Evolutionary conservation across 495 filamentous ascomycete species (phyloP), one percentile per base, ranked within the genome.

Genomic region (Annulohypoxylon maeteangense): DNA sequence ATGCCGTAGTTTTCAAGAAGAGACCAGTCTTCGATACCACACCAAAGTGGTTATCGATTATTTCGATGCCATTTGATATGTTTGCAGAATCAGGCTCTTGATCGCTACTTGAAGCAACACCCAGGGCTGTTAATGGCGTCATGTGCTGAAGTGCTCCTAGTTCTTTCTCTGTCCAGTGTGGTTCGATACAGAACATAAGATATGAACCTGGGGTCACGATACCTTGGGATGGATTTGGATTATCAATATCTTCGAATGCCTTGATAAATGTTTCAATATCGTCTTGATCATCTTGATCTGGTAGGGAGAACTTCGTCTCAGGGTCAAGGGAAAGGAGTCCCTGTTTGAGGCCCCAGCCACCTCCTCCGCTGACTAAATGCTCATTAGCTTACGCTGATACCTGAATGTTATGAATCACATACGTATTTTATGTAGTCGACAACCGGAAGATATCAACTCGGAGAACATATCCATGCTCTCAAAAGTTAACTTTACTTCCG

Each of bases 301-400:
- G 54, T 1, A 71, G 58, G 31, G 74, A 71, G 51, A 77, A 84
- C 18, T 72, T 81, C 14, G 81, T 83, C 69, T 93, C 87, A 18
- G 93, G 92, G 74, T 96, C 93, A 0, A 97, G 82, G 7, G 93
- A 93, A 5, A 97, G 81, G 11, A 97, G 83, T 4, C 94, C 94
- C 61, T 90, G 88, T 77, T 96, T 97, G 67, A 87, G 82, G 4
- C 94, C 94, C 94, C 94, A 97, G 48, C 94, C 94, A 56, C 94
- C 94, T 67, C 94, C 94, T 20, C 94, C 94, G 76, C 92, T 95
- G 61, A 95, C 88, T 88, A 65, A n/a, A 70, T 38, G 22, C 34
- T 16, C 3, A 32, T 77, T 74, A 67, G 38, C 32, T 62, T 62
- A 32, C 40, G 34, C 47, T 38, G 25, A 34, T 23, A 31, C n/a